Conservation (phyloP, 495 filamentous ascomycete genomes). For the Astrocystis sublimbata region DNA sequence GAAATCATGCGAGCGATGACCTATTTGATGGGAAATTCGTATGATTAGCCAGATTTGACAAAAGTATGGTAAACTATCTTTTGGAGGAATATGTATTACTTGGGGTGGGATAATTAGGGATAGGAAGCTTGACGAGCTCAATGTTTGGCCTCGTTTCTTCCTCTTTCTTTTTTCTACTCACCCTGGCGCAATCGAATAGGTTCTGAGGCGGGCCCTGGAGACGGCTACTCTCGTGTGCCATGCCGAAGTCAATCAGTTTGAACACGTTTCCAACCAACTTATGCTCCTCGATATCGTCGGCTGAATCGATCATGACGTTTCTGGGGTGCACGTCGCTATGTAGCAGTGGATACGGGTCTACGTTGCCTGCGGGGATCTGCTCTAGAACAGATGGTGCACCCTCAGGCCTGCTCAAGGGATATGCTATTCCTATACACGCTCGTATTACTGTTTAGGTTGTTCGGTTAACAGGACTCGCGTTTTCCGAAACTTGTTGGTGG, state of each 20-base stretch:
- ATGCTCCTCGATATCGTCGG: background rate
- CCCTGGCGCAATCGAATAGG: background rate
- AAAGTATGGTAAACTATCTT: background rate
- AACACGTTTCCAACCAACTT: background rate
- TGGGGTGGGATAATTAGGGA: too few species aligned
- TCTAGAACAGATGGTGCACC: background rate
- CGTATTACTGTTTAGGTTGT: background rate
- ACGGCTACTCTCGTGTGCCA: background rate
- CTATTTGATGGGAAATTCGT: background rate
- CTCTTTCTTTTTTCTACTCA: background rate
- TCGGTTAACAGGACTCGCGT: background rate
- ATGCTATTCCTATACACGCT: constrained; percentile 4
- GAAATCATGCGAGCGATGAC: background rate
- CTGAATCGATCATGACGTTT: background rate
- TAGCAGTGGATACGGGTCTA: background rate
- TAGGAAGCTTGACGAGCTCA: too few species aligned
- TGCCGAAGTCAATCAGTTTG: constrained; percentile 15
- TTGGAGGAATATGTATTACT: too few species aligned
- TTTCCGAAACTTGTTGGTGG: background rate
- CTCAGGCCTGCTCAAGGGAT: background rate
- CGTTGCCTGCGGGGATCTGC: background rate
- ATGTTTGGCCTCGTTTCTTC: too few species aligned
- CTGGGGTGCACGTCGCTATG: background rate
- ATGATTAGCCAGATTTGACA: background rate
- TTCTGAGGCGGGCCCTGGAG: background rate